Base-by-base conservation (phyloP, 2,329 filamentous ascomycete species). In the Scytalidium lignicola region DNA sequence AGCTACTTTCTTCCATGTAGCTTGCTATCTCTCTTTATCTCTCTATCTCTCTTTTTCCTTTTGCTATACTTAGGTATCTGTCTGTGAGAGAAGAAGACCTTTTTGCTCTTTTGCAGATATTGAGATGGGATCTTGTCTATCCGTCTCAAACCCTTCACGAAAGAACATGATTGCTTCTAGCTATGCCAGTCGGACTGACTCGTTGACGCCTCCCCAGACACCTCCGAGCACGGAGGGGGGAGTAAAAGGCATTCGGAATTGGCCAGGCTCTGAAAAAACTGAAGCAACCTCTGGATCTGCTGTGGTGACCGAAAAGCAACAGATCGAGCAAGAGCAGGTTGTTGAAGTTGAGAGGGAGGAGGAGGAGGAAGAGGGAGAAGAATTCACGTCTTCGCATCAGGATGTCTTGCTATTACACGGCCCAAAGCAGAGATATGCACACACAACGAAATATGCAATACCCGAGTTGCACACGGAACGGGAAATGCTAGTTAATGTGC, bases 401-500 rank as follows among this genome's bases (percentile, higher is more conserved):
- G 68, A 69, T 6, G 75, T 73, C 0, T 59, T 82, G 5, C 58
- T 81, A 17, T 61, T 82, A 2, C 71, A 78, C 55, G 75, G 67
- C 1, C 64, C 72, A 23, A 71, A 70, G 26, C 70, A 79, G 54
- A 70, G 70, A 45, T 82, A 82, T 52, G 60, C 69, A 18, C 56
- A 78, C 39, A 67, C 70, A 0, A 54, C 59, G 2, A 66, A 70
- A 5, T 70, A 79, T 58, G 61, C 66, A 2, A 63, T 81, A 5
- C 79, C 79, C 12, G 64, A 59, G 1, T 56, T 73, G 65, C 71
- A 45, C 68, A 69, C 41, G 81, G 83, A 88, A 57, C 66, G 51
- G 43, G 61, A 88, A 58, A 69, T 88, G 4, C 67, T 88, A 4
- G 75, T 88, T n/a, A 78, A 77, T 60, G 76, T 82, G 1, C 69